Percentiles rank a stretch among this genome's conserved stretches.
Conservation (phyloP, 192 early-diverging fungal species). For the Coemansia sp. region DNA sequence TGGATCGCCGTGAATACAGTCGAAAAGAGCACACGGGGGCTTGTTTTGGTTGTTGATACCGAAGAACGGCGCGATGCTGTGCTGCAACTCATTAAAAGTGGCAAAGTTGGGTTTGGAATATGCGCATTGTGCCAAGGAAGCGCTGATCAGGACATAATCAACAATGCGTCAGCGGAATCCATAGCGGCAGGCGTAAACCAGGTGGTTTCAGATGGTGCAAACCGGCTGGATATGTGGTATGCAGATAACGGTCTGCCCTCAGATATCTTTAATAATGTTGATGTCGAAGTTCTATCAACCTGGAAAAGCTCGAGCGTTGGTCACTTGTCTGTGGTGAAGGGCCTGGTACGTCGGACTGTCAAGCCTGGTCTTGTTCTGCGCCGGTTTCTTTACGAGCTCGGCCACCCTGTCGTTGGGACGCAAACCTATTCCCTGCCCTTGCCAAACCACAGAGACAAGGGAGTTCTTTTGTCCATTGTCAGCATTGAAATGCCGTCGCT, state of each 20-base stretch:
- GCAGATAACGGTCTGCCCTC: slow-evolving; percentile 32
- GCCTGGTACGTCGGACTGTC: slow-evolving; percentile 18
- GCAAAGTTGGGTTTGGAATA: slow-evolving; percentile 20
- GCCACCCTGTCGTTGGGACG: slow-evolving; percentile 60
- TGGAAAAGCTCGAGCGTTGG: slow-evolving; percentile 27
- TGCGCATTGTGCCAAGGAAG: slow-evolving; percentile 49
- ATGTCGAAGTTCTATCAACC: slow-evolving; percentile 3
- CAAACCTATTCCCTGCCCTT: slow-evolving; percentile 58
- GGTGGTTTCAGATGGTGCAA: not conserved
- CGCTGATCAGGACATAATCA: slow-evolving; percentile 32
- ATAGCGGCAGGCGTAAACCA: slow-evolving; percentile 4
- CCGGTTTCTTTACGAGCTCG: slow-evolving; percentile 47
- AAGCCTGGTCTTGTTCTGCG: slow-evolving; percentile 56
- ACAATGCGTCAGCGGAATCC: slow-evolving; percentile 31
- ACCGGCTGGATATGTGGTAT: slow-evolving; percentile 22
- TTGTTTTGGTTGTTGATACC: slow-evolving; percentile 44
- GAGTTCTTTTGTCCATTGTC: slow-evolving; percentile 54
- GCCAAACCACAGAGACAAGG: slow-evolving; percentile 61
- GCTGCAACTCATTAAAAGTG: slow-evolving; percentile 4
- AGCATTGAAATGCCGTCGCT: slow-evolving; percentile 51
- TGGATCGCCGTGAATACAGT: slow-evolving; percentile 56
- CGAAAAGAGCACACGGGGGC: slow-evolving; percentile 60
- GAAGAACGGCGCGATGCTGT: slow-evolving; percentile 10
- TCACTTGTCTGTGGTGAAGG: slow-evolving; percentile 30
- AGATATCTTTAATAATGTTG: slow-evolving; percentile 30